Conservation (phyloP, 2,329 filamentous ascomycete species). For the Fusarium sp. region DNA sequence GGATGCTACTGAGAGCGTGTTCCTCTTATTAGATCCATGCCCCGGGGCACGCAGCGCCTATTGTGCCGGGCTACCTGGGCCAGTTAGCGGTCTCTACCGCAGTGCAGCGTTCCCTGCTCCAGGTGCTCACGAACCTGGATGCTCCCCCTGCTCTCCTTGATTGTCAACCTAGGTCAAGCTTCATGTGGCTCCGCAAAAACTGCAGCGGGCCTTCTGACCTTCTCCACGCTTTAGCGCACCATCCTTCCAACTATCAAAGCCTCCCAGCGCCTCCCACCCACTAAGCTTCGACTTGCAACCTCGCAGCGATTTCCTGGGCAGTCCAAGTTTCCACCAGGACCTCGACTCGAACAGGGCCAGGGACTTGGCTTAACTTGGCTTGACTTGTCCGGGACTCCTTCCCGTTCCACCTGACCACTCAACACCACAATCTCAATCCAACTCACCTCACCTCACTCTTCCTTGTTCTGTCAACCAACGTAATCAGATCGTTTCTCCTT, state of each 20-base stretch:
- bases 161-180: conserved; percentile 1
- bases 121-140: not conserved
- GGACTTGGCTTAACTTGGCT: conserved; percentile 3
- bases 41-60: not conserved
- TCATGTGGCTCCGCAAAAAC: conserved; percentile 30
- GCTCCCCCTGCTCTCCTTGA: conserved; percentile 8
- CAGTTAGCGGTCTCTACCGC: not conserved
- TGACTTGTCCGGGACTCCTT: conserved; percentile 32
- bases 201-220: conserved; percentile 26
- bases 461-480: not conserved
- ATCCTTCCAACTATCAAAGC: not conserved
- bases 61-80: not conserved
- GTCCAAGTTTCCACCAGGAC: conserved; percentile 24
- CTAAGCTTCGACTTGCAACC: conserved; percentile 28
- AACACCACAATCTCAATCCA: conserved; percentile 24
- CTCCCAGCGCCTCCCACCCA: conserved; percentile 28
- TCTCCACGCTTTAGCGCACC: conserved; percentile 31
- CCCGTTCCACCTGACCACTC: conserved; percentile 35
- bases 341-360: conserved; percentile 29
- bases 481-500: conserved; percentile 8
- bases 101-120: not conserved
- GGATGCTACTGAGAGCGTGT: not conserved
- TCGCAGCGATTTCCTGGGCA: conserved; percentile 20
- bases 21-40: not conserved
- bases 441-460: conserved; percentile 16